phyloP scores from a whole-genome alignment of 345 rosid species.

The Trapa bicornis region DNA sequence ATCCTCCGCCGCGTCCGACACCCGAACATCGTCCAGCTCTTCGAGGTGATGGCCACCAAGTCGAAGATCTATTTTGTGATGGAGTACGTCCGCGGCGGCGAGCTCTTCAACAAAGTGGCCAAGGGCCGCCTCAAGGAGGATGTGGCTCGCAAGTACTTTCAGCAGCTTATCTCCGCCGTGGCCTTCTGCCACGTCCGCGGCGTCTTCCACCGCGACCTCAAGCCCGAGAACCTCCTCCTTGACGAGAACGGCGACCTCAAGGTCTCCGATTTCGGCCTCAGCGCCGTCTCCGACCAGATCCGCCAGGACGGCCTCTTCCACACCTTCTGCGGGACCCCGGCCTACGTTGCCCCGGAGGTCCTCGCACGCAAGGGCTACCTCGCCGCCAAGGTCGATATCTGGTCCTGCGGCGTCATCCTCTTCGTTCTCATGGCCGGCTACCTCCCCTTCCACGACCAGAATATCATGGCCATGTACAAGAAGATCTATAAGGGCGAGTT shows the following conservation, averaged over 20 bases:
- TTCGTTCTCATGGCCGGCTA: conserved; percentile 8
- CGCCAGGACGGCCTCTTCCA: conserved; percentile 9
- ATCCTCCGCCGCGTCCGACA: conserved; percentile 9
- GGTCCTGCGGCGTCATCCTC: conserved; percentile 10
- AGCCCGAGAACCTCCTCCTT: conserved; percentile 10
- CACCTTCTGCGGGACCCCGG: conserved; percentile 8
- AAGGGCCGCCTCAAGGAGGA: conserved; percentile 7
- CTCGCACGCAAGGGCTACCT: conserved; percentile 5
- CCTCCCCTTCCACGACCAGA: conserved; percentile 7
- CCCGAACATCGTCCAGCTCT: conserved; percentile 10
- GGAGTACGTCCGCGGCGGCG: conserved; percentile 11
- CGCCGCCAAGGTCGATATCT: conserved; percentile 3
- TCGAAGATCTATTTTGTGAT: conserved; percentile 7
- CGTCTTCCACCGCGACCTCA: conserved; percentile 9
- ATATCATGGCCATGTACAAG: conserved; percentile 8
- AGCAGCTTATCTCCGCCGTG: conserved; percentile 8
- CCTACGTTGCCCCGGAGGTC: conserved; percentile 7
- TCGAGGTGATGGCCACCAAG: conserved; percentile 9
- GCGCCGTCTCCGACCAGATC: conserved; percentile 10
- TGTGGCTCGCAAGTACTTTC: conserved; percentile 5
- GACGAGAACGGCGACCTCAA: conserved; percentile 7
- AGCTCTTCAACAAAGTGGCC: conserved; percentile 8
- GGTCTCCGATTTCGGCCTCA: conserved; percentile 8
- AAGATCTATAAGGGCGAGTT: conserved; percentile 7
- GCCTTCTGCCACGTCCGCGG: conserved; percentile 10